A percentile compares a stretch with the other conserved stretches of the same genome.
Conservation (phyloP, 768 basidiomycete genomes). For the Leccinum broughii region DNA sequence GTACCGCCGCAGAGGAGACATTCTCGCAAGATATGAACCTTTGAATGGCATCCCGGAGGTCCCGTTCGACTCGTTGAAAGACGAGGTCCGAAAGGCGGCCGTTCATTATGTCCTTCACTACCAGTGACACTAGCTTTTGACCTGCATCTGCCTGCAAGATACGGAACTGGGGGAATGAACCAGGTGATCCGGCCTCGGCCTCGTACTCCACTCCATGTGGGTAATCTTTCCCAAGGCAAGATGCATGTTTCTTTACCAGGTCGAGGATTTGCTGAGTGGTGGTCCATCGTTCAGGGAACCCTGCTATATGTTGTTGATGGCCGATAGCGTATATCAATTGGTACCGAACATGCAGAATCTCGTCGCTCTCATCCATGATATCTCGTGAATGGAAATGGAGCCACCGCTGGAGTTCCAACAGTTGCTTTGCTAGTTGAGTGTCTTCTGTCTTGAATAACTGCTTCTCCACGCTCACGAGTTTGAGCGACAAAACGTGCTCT, state of each 20-base stretch:
- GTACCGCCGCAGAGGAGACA: background rate
- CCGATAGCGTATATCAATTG: constrained; percentile 41
- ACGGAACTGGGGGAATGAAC: constrained; percentile 29
- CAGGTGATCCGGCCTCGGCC: constrained; percentile 3
- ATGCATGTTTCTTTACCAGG: constrained; percentile 23
- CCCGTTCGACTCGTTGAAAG: constrained; percentile 11
- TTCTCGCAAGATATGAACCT: constrained; percentile 25
- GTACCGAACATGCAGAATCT: constrained; percentile 36
- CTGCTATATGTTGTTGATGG: constrained; percentile 27
- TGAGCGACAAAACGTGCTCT: constrained; percentile 53
- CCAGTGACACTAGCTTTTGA: constrained; percentile 9
- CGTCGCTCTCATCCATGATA: constrained; percentile 34
- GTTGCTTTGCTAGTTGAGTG: constrained; percentile 2
- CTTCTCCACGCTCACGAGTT: constrained; percentile 46
- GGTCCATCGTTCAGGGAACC: constrained; percentile 37
- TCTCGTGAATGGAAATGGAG: constrained; percentile 28
- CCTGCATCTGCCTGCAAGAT: constrained; percentile 18
- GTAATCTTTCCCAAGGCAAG: constrained; percentile 5
- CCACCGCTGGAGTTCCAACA: constrained; percentile 33
- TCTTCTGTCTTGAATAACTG: constrained; percentile 12
- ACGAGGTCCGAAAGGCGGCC: constrained; percentile 16
- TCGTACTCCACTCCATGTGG: constrained; percentile 23
- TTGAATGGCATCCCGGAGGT: constrained; percentile 12
- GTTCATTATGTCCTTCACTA: constrained; percentile 19
- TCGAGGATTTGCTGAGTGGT: constrained; percentile 33